Conservation (phyloP, 2,329 filamentous ascomycete genomes). For the Neophaeococcomyces aloes region DNA sequence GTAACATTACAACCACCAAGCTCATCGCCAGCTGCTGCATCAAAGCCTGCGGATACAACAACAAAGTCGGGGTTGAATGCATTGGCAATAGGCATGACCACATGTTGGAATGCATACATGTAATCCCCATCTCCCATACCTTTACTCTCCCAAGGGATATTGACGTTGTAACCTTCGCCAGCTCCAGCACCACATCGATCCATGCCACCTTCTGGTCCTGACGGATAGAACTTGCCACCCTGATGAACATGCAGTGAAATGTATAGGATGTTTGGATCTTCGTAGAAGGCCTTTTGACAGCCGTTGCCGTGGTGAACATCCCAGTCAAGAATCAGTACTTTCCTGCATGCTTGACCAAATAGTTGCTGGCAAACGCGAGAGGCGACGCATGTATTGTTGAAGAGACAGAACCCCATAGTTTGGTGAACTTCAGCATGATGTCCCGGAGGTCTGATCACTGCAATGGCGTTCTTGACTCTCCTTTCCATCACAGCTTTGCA, state of each 20-base stretch:
- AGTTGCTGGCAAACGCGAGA: conserved; percentile 76
- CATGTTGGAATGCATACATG: conserved; percentile 86
- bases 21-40: conserved; percentile 86
- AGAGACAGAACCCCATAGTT: conserved; percentile 91
- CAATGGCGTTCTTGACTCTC: conserved; percentile 85
- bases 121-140: conserved; percentile 96
- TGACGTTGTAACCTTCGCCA: conserved; percentile 54
- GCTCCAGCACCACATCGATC: conserved; percentile 48
- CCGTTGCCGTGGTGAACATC: conserved; percentile 67
- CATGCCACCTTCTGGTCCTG: conserved; percentile 47
- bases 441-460: conserved; percentile 86
- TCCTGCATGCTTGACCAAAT: conserved; percentile 70
- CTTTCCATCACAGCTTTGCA: conserved; percentile 80
- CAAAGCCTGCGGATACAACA: conserved; percentile 90
- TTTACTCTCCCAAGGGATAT: conserved; percentile 57
- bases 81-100: conserved; percentile 89
- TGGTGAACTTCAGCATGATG: conserved; percentile 84
- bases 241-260: conserved; percentile 87
- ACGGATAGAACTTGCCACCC: conserved; percentile 75
- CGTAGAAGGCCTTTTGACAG: conserved; percentile 90
- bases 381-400: conserved; percentile 94
- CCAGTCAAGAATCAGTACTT: conserved; percentile 90
- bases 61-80: conserved; percentile 93
- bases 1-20: conserved; percentile 88
- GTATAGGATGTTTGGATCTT: conserved; percentile 89